phyloP scores from a whole-genome alignment of 768 basidiomycete genomes.

The Termitomyces bulborhizus region DNA sequence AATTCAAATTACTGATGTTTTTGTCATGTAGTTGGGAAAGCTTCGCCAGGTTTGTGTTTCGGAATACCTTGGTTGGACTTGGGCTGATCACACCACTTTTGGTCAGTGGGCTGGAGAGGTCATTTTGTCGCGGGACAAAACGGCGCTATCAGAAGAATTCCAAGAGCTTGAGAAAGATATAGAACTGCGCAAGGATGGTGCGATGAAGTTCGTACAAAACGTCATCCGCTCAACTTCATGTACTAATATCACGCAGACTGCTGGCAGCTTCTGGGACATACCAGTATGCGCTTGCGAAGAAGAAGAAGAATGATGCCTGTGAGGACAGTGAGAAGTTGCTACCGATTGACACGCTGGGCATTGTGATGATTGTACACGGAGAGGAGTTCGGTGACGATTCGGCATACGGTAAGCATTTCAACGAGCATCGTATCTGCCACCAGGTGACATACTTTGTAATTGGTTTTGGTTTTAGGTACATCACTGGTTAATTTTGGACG shows the following conservation, averaged over 20 bases:
- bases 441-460: neutral
- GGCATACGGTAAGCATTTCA: slow-evolving; percentile 45
- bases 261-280: slow-evolving; percentile 68
- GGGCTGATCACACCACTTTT: slow-evolving; percentile 26
- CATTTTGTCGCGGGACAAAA: slow-evolving; percentile 80
- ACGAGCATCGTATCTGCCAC: neutral
- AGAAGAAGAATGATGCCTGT: slow-evolving; percentile 57
- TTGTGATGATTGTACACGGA: slow-evolving; percentile 84
- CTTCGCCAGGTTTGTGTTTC: slow-evolving; percentile 54
- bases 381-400: slow-evolving; percentile 78
- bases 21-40: slow-evolving; percentile 58
- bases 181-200: slow-evolving; percentile 69
- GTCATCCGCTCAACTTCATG: neutral
- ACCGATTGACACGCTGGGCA: slow-evolving; percentile 71
- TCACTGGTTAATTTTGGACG: slow-evolving; percentile 71
- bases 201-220: slow-evolving; percentile 50
- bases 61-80: neutral
- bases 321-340: slow-evolving; percentile 67
- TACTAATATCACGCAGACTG: slow-evolving; percentile 38
- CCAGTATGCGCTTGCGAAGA: slow-evolving; percentile 67
- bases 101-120: slow-evolving; percentile 85
- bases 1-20: neutral
- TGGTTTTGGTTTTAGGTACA: slow-evolving; percentile 38
- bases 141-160: slow-evolving; percentile 72
- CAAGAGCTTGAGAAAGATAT: slow-evolving; percentile 79